Evolutionary conservation across 345 rosid species (phyloP).

Genomic region (Geranium rotundifolium): DNA sequence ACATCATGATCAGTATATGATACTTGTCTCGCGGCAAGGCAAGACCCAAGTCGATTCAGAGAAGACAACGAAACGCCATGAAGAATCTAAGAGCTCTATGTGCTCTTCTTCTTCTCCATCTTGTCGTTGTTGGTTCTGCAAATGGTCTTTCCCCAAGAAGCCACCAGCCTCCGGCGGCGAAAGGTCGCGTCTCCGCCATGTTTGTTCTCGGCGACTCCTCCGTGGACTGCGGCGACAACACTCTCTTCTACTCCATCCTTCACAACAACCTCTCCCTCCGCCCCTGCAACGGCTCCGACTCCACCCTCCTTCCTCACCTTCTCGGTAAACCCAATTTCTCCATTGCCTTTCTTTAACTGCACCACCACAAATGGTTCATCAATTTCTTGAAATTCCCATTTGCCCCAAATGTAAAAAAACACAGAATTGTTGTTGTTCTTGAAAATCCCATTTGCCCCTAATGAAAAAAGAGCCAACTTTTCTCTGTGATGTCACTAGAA

Average conservation of each 20-base stretch:
- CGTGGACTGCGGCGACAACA: conserved; percentile 54
- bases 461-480: neutral
- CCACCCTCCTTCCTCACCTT: conserved; percentile 42
- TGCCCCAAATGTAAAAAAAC: too few species aligned
- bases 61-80: neutral
- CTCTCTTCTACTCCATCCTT: conserved; percentile 37
- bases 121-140: neutral
- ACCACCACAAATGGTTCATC: too few species aligned
- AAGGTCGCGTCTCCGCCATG: conserved; percentile 22
- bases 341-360: too few species aligned
- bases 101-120: neutral
- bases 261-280: conserved; percentile 38
- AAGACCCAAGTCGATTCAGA: neutral
- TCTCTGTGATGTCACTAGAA: conserved; percentile 1
- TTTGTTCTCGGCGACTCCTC: conserved; percentile 59
- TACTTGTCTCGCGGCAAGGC: too few species aligned
- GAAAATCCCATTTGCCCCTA: neutral
- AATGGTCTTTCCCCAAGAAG: conserved; percentile 1
- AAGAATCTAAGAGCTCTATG: neutral
- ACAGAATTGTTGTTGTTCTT: too few species aligned
- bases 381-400: too few species aligned
- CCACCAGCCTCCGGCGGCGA: neutral
- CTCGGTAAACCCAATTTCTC: conserved; percentile 27
- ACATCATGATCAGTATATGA: too few species aligned
- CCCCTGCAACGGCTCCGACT: conserved; percentile 44